phyloP scores from a whole-genome alignment of 768 basidiomycete species.

The Mycena amicta region DNA sequence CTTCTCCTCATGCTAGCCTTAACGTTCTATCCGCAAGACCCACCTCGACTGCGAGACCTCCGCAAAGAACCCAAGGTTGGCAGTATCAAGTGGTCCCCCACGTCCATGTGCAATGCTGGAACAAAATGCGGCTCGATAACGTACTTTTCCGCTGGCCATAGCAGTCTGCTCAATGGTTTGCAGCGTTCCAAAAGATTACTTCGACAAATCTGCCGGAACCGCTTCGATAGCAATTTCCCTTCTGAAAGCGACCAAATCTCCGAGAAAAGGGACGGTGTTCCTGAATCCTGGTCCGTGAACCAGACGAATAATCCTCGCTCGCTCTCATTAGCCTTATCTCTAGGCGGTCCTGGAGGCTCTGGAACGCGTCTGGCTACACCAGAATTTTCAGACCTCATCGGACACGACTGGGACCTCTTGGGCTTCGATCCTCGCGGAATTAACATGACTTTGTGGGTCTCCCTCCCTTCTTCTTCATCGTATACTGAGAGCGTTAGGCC shows the following conservation, averaged over 20 bases:
- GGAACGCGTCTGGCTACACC: slow-evolving; percentile 21
- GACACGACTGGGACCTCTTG: slow-evolving; percentile 31
- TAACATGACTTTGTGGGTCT: slow-evolving; percentile 21
- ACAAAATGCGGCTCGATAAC: not conserved
- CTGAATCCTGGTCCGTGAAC: slow-evolving; percentile 23
- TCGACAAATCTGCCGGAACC: slow-evolving; percentile 20
- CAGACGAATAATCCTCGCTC: not conserved
- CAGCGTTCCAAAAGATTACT: slow-evolving; percentile 31
- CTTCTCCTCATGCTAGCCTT: no score
- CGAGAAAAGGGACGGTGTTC: slow-evolving; percentile 27
- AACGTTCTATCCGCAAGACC: no score
- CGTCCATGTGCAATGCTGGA: not conserved
- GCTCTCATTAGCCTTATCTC: not conserved
- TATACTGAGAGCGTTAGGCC: slow-evolving; percentile 12
- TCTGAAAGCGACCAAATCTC: slow-evolving; percentile 20
- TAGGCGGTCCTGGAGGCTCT: slow-evolving; percentile 31
- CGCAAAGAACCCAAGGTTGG: not conserved
- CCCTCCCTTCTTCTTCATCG: not conserved
- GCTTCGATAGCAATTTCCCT: slow-evolving; percentile 24
- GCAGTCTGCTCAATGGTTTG: not conserved
- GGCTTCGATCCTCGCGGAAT: slow-evolving; percentile 34
- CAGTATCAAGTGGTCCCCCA: not conserved
- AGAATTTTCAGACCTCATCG: slow-evolving; percentile 24
- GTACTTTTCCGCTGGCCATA: not conserved
- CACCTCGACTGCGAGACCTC: no score